Evolutionary conservation across 78 protist species (phyloP), one percentile per base, ranked within the genome.

Genomic region (Guillardia theta): DNA sequence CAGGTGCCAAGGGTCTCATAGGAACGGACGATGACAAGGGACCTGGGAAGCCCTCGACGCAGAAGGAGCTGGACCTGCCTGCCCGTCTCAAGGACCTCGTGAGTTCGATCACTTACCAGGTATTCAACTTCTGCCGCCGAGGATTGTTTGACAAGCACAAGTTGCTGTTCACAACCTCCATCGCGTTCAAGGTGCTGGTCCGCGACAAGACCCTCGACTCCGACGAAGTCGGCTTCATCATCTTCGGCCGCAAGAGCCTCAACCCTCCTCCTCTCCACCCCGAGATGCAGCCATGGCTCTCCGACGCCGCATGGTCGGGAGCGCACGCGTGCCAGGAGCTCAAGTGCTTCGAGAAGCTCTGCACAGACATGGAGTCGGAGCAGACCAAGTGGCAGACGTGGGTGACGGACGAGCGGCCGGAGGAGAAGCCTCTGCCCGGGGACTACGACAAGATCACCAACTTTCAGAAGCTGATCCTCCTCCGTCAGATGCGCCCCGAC

Each of bases 121-220:
- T 93, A 12, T 87, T 87, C 88, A 22, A 43, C 48, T 94, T 78
- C 83, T 8, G 88, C 36, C 87, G 95, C 18, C 93, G 95, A 30
- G 97, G 96, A 0, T 93, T 96, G 37, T 93, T 96, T 83, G 96
- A 93, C 39, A 45, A 92, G 92, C 96, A 96, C 94, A 96, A 96
- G 95, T 94, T 96, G 53, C 87, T 95, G 54, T 48, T 95, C 37
- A 50, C 93, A 45, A 92, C 97, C 41, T 58, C 77, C 92, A 53
- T 96, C 30, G 5, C 47, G 62, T 58, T 96, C 93, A 46, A 53
- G 46, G 80, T 95, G 33, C 19, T 64, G 48, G 8, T 9, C 22
- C 36, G 48, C 33, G 0, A 9, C 22, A 24, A 19, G 64, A 18
- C 18, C 44, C 50, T 95, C 18, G 46, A 27, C 19, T 33, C 54